Base-by-base conservation (phyloP, 495 filamentous ascomycete species). In the Hypomontagnella monticulosa region DNA sequence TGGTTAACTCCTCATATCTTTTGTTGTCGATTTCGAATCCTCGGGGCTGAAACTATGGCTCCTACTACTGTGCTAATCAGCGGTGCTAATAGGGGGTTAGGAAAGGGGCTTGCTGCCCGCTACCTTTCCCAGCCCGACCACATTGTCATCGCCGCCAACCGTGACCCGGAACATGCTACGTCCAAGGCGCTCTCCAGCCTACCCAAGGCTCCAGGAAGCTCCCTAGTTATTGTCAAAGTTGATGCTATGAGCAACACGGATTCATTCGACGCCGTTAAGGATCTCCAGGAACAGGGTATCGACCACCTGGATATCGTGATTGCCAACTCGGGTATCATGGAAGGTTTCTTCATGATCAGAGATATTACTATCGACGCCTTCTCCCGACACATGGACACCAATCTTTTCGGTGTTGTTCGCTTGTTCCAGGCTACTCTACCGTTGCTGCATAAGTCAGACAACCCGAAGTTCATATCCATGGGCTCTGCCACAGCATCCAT, bases 401-500 rank as follows among this genome's bases (percentile, higher is more conserved):
- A 63, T 36, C 12, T 49, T 12, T 46, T 33, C n/a, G 44, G 50
- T 9, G 36, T 44, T 7, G 12, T 63, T 15, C 43, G 48, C 23
- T 38, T 61, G 5, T 61, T 55, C 23, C 48, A 61, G 15, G 58
- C 58, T 36, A 61, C 49, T 4, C 4, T 43, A 5, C 36, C 48
- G 14, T 23, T 61, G 4, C 38, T 61, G 15, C 37, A 19, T 11
- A 41, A 36, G 30, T 15, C 58, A 1, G 8, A n/a, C 2, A 36
- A 15, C 6, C 36, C 53, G 18, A 44, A 41, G 19, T 62, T 55
- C 12, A 37, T 62, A 23, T 48, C 40, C 3, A 56, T 62, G 5
- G 51, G 49, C 14, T 42, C 49, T 19, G 8, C 19, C 23, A 40
- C 49, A 3, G 58, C 37, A 0, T 43, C 16, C 36, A 18, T 62